Evolutionary conservation across 768 basidiomycete species (phyloP), one percentile per base, ranked within the genome.

Genomic region (Lentinula aciculospora): DNA sequence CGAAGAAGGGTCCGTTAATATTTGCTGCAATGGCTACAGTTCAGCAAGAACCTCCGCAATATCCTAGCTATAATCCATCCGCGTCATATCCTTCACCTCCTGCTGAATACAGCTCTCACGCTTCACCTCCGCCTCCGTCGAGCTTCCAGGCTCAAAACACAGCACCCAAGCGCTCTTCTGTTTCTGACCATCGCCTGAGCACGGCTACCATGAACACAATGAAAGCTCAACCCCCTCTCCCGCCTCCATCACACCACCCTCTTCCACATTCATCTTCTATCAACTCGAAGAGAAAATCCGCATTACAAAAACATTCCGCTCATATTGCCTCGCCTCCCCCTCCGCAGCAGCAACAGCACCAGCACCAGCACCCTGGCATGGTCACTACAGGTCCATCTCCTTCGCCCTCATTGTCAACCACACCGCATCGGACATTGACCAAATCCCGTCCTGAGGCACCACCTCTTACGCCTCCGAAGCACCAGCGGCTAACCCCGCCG

Each of bases 1-100:
- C 66, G 4, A 74, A 72, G 57, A 80, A 79, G 19, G 82, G 81
- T 21, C 85, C 86, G 1, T 73, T 83, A 23, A 88, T 89, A 31
- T 88, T 88, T 57, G 68, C 83, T 5, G 82, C 84, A 3, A 82
- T 80, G 77, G 72, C 74, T 12, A 53, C 68, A n/a, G 57, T 65
- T 5, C 66, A 65, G 28, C 65, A 70, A 51, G 27, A 53, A 53
- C 23, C 45, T 31, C 46, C 28, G 15, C 49, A 19, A 28, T n/a
- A 23, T 5, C 21, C 21, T 21, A 44, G 2, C 10, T 4, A 44
- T 44, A 19, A 44, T n/a, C 21, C 42, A 9, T 19, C 42, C 19
- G 8, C 42, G 21, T 7, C 54, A 45, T 67, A 71, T 56, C 66
- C 69, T 46, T 68, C 69, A 28, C 71, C 70, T 0, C 72, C 72